These are phyloP conservation scores for Neurospora pannonica DNA, from an alignment of 495 filamentous ascomycete genomes.

Conservation along the genomic window DNA sequence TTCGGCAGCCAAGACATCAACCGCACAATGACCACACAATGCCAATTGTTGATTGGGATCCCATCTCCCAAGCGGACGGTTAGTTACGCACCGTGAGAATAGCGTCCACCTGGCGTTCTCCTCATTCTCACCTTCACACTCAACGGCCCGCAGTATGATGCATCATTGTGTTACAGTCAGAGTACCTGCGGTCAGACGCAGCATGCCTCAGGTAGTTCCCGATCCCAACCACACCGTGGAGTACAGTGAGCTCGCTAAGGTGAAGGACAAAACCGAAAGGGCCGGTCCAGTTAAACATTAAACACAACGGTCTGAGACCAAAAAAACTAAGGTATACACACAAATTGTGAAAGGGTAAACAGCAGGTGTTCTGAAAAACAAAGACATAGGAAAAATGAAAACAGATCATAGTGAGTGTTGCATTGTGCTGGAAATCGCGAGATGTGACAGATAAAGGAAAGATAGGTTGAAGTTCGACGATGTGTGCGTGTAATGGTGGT, in stretches of 20 bases:
- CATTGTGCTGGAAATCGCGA: neutral
- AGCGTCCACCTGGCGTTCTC: neutral
- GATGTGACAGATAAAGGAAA: neutral
- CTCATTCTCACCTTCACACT: neutral
- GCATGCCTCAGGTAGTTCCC: neutral
- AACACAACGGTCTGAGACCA: neutral
- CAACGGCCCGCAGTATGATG: neutral
- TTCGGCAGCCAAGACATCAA: neutral
- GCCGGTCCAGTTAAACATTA: neutral
- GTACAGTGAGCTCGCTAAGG: neutral
- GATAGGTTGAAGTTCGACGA: neutral
- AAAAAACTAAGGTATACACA: neutral
- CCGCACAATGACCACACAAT: neutral
- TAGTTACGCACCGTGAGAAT: neutral
- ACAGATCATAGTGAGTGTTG: neutral
- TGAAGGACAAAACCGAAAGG: neutral
- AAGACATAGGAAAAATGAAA: neutral
- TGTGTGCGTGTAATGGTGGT: neutral
- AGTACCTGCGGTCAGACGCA: neutral
- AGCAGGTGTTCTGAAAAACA: neutral
- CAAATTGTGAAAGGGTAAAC: neutral
- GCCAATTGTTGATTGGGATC: neutral
- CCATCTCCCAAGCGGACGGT: neutral
- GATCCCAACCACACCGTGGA: neutral
- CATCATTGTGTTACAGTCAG: neutral